Base-by-base conservation (phyloP, 805 yeast species). In the Debaryomyces maramus region DNA sequence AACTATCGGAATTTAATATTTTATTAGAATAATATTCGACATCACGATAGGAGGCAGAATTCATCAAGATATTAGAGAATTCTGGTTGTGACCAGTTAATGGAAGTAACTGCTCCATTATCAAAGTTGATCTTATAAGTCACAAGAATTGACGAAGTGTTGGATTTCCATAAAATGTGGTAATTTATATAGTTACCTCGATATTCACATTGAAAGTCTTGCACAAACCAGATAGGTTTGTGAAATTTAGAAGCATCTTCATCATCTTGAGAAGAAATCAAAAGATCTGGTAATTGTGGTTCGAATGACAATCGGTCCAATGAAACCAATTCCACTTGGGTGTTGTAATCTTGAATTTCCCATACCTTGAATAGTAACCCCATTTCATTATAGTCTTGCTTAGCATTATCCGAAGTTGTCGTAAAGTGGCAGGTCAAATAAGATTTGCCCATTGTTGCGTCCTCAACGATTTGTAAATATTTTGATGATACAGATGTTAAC, bases 131-230 rank as follows among this genome's bases (percentile, higher is more conserved):
- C 1, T 29, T 24, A 36, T 57, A 60, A 2, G 49, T 47, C 5
- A 70, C 70, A n/a, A 77, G 47, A 29, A 70, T 60, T 10, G 81
- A 73, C 1, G 77, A 70, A 2, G 77, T 71, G 45, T 83, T 82
- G 47, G 85, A 78, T 52, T 82, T 83, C 86, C 87, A 81, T 23
- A 83, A 60, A 18, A 76, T 48, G 41, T 60, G 55, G 46, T 67
- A 70, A 13, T 36, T 32, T 6, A 53, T 21, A 18, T 22, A n/a
- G 7, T 39, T 26, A 7, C 34, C 36, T 9, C n/a, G 18, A 16
- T 34, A 20, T 6, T 33, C 38, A 4, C 33, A 17, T 27, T 38
- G 32, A 36, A 46, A 60, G 46, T 77, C 81, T 42, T 73, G 70
- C 32, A 77, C 61, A 28, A 68, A 60, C 82, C 82, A 78, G 14